Evolutionary conservation across 2,329 filamentous ascomycete genomes (phyloP).

Genomic region (Akanthomyces uredinophilus): DNA sequence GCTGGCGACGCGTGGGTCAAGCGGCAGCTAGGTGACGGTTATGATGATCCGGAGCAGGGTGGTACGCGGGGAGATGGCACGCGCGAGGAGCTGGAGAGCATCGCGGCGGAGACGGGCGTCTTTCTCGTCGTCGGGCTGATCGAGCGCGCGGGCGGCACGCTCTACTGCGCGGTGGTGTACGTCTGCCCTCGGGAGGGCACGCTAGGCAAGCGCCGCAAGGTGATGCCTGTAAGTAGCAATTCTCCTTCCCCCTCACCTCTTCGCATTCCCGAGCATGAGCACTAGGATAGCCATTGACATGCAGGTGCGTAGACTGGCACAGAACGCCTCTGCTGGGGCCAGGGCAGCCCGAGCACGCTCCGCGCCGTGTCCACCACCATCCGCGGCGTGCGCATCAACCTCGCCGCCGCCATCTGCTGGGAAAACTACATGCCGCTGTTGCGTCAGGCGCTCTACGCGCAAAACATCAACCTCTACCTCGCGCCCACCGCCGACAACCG

Average conservation of each 20-base stretch:
- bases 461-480: conserved; percentile 88
- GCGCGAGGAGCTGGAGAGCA: conserved; percentile 69
- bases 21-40: conserved; percentile 40
- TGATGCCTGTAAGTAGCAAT: conserved; percentile 66
- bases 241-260: not conserved
- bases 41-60: conserved; percentile 19
- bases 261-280: too few species aligned
- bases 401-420: conserved; percentile 91
- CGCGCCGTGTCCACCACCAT: conserved; percentile 75
- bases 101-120: conserved; percentile 72
- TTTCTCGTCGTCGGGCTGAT: conserved; percentile 78
- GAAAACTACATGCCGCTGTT: conserved; percentile 94
- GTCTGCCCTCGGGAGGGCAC: conserved; percentile 69
- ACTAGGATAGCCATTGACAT: not conserved
- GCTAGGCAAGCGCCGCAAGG: conserved; percentile 82
- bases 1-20: conserved; percentile 69
- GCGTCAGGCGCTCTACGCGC: conserved; percentile 75
- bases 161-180: conserved; percentile 81
- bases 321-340: conserved; percentile 83
- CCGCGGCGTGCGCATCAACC: conserved; percentile 70
- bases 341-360: conserved; percentile 74
- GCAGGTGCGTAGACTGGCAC: conserved; percentile 55
- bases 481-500: conserved; percentile 84
- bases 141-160: conserved; percentile 71
- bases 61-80: conserved; percentile 54